phyloP scores from a whole-genome alignment of 108 stramenopile genomes.

The Craspedostauros australis region DNA sequence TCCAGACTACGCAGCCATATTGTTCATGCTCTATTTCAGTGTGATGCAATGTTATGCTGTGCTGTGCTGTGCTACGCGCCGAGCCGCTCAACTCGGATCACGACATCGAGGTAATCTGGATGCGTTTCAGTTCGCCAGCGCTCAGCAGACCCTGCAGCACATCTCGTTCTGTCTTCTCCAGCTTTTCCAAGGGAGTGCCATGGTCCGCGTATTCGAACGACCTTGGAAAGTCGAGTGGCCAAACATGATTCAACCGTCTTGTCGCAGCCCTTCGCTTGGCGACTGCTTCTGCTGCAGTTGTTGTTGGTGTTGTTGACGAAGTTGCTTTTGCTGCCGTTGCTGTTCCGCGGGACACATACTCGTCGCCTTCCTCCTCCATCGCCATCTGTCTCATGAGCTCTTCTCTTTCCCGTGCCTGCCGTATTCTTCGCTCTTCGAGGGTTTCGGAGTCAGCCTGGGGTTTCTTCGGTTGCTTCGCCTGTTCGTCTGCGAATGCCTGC shows the following conservation, averaged over 20 bases:
- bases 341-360: not conserved
- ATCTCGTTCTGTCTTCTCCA: conserved; percentile 8
- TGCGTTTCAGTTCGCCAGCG: conserved; percentile 4
- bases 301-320: not conserved
- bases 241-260: conserved; percentile 1
- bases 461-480: conserved; percentile 1
- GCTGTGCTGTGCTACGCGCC: too few species aligned
- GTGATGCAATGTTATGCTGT: too few species aligned
- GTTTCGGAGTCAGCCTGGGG: conserved; percentile 27
- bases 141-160: conserved; percentile 3
- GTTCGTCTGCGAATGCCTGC: not conserved
- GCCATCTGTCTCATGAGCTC: conserved; percentile 59
- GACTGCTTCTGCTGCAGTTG: conserved; percentile 1
- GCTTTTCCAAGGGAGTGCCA: conserved; percentile 22
- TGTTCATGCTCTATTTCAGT: too few species aligned
- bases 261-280: not conserved
- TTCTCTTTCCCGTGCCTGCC: conserved; percentile 77
- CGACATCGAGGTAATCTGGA: too few species aligned
- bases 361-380: conserved; percentile 31
- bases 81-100: too few species aligned
- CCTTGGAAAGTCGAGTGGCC: conserved; percentile 39
- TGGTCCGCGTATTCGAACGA: conserved; percentile 5
- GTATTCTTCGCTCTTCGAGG: conserved; percentile 49
- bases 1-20: too few species aligned
- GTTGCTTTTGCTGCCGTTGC: not conserved